Evolutionary conservation across 495 filamentous ascomycete species (phyloP), one percentile per base, ranked within the genome.

Genomic region (Hypoxylon cercidicola): DNA sequence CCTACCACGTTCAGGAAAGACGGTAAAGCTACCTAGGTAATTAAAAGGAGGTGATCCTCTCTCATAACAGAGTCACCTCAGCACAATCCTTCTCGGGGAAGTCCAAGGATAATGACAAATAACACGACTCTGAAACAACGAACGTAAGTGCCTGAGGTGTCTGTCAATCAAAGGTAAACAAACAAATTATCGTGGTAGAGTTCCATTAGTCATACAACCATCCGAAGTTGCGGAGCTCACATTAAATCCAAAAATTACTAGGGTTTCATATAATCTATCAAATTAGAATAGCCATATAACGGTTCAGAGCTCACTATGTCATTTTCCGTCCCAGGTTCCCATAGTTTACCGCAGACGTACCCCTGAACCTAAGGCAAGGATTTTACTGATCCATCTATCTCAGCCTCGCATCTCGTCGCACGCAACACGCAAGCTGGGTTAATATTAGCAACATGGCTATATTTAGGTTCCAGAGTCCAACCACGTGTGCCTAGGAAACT

Each of bases 11-110:
- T n/a, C 25, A 25, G 13, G 54, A 20, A 46, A 52, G 19, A 55
- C 37, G 40, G 48, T 44, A n/a, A n/a, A n/a, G n/a, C n/a, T n/a
- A n/a, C n/a, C 55, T 48, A 37, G 15, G 32, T 34, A 46, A 55
- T 37, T 18, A 13, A 25, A 51, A 16, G 43, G 25, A 46, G 37
- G 47, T 16, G 18, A 44, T 37, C 9, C 16, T 39, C 13, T 46
- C 25, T 32, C 10, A 32, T 6, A 39, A 46, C 18, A 43, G 49
- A 23, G 21, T 54, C 47, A 19, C 10, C 23, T 37, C n/a, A 30
- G 4, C 19, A 48, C 10, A 60, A 60, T 35, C 39, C 25, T 47
- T 37, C 47, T 15, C 19, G 18, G 18, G 18, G 11, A 37, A 13
- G 16, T 40, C 15, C 4, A 44, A 13, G 44, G 54, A 25, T 8